Evolutionary conservation across 345 rosid species (phyloP).

Genomic region (Populus alba): DNA sequence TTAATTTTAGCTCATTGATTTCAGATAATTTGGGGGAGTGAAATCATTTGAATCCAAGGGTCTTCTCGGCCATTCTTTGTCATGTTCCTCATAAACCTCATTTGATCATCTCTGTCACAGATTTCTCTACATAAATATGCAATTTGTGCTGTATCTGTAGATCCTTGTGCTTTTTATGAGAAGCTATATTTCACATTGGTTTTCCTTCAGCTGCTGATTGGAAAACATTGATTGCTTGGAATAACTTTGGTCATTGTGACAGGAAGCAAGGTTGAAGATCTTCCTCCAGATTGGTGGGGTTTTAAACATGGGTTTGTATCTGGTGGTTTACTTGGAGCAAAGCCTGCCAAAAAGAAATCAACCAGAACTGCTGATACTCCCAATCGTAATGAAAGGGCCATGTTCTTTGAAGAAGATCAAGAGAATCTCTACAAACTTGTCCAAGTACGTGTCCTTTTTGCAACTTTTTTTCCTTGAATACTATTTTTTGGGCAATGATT

Average conservation of each 20-base stretch:
- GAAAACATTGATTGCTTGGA: neutral
- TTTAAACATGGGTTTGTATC: constrained; percentile 74
- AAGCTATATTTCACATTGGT: neutral
- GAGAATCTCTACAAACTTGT: constrained; percentile 95
- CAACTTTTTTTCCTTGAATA: neutral
- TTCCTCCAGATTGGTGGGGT: constrained; percentile 92
- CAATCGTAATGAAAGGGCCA: constrained; percentile 44
- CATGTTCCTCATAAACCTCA: neutral
- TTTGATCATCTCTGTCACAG: neutral
- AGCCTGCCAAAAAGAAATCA: constrained; percentile 48
- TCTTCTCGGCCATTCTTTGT: neutral
- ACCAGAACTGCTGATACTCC: constrained; percentile 29
- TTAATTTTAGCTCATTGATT: neutral
- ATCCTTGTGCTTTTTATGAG: neutral
- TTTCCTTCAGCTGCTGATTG: neutral
- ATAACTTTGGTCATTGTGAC: constrained; percentile 23
- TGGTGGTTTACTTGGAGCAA: constrained; percentile 91
- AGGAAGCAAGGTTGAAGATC: constrained; percentile 45
- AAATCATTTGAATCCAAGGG: neutral
- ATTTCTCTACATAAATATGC: neutral
- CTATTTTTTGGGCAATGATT: no score
- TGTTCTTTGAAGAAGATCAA: constrained; percentile 87
- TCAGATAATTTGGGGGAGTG: neutral
- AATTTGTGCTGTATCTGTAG: neutral
- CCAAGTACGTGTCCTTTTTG: constrained; percentile 50